A percentile compares a stretch with the other conserved stretches of the same genome.
These are phyloP conservation scores for Xylaria bambusicola DNA, from an alignment of 495 filamentous ascomycete species.

Conservation along the genomic window DNA sequence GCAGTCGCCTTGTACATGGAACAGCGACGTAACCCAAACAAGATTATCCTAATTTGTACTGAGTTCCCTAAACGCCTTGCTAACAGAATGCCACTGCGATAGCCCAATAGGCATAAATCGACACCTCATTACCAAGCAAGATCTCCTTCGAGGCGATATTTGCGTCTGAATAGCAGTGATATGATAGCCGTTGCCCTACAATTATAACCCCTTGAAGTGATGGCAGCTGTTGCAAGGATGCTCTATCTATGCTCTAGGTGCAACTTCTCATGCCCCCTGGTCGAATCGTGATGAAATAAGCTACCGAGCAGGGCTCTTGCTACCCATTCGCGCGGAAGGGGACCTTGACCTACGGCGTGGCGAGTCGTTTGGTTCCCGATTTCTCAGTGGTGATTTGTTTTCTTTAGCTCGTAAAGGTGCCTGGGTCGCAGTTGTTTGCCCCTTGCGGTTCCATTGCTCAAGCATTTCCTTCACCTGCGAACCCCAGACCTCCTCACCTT, in stretches of 20 bases:
- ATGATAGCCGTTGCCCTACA: neutral
- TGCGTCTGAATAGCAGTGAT: neutral
- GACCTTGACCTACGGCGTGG: neutral
- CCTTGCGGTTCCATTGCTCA: slow-evolving; percentile 52
- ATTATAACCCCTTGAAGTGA: neutral
- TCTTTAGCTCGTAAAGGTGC: slow-evolving; percentile 20
- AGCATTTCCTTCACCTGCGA: slow-evolving; percentile 70
- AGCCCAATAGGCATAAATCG: neutral
- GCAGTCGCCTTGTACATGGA: too few relatives aligned
- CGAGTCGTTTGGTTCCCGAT: neutral
- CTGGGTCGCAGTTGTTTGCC: slow-evolving; percentile 11
- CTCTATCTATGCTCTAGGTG: too few relatives aligned
- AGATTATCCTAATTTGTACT: too few relatives aligned
- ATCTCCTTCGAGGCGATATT: neutral
- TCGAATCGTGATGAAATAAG: neutral
- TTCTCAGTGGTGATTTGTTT: slow-evolving; percentile 1
- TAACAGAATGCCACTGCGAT: neutral
- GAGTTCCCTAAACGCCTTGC: slow-evolving; percentile 9
- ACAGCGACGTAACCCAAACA: too few relatives aligned
- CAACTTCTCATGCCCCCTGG: neutral
- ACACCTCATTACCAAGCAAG: neutral
- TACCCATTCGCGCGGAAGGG: neutral
- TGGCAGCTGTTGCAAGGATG: neutral
- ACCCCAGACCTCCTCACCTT: slow-evolving; percentile 81
- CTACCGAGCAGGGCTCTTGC: neutral